Percentiles rank a stretch among this genome's conserved stretches.
Conservation (phyloP, 306 rosid genomes). For the Bauhinia variegata region DNA sequence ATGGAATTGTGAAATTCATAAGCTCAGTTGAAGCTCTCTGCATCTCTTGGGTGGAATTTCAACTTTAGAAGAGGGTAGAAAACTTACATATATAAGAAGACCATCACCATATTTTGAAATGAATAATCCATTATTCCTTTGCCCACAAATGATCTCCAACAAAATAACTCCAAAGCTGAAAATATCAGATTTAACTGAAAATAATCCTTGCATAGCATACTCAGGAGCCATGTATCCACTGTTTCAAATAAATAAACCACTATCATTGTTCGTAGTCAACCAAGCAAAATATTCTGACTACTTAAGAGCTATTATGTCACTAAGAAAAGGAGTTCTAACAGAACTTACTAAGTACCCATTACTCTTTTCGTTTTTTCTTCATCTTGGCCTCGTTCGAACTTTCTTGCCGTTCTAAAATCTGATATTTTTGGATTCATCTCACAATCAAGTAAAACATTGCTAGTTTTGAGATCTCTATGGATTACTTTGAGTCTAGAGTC, state of each 20-base stretch:
- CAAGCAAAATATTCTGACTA: no score
- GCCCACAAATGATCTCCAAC: slow-evolving; percentile 18
- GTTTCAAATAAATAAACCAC: not conserved
- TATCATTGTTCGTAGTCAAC: no score
- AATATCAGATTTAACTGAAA: slow-evolving; percentile 10
- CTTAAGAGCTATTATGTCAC: not conserved
- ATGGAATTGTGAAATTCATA: no score
- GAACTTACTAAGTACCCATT: slow-evolving; percentile 60
- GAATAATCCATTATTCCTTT: slow-evolving; percentile 6
- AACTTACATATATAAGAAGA: slow-evolving; percentile 19
- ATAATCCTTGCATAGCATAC: slow-evolving; percentile 25
- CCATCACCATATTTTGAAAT: not conserved
- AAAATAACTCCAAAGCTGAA: slow-evolving; percentile 20
- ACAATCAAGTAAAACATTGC: slow-evolving; percentile 47
- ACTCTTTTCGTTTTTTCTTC: slow-evolving; percentile 48
- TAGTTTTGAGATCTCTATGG: slow-evolving; percentile 57
- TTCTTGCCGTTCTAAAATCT: slow-evolving; percentile 55
- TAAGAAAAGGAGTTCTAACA: not conserved
- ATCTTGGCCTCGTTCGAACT: slow-evolving; percentile 44
- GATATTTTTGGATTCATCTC: slow-evolving; percentile 58
- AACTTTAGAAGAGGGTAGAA: no score
- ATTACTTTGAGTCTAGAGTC: slow-evolving; percentile 51
- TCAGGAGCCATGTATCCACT: slow-evolving; percentile 50
- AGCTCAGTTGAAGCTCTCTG: no score
- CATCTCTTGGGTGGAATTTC: no score